phyloP scores from a whole-genome alignment of 129 eudicot genomes.

The Daucus carota region DNA sequence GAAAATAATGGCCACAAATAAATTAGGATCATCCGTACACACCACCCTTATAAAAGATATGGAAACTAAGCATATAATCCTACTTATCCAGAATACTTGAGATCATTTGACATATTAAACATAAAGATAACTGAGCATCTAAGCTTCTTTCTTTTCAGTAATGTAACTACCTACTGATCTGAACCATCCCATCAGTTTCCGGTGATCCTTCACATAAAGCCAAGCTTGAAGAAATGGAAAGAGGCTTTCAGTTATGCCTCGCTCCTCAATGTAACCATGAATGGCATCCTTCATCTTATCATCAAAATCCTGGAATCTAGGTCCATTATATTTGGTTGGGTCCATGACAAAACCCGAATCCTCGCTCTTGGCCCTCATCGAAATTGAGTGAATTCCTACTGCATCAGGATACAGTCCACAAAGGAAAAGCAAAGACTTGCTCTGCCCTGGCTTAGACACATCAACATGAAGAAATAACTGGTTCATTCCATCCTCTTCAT shows the following conservation, averaged over 20 bases:
- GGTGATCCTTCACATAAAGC: conserved; percentile 94
- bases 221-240: conserved; percentile 95
- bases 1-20: not conserved
- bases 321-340: conserved; percentile 58
- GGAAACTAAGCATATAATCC: not conserved
- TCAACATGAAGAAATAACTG: conserved; percentile 81
- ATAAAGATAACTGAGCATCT: not conserved
- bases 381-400: conserved; percentile 78
- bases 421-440: conserved; percentile 59
- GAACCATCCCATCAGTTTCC: conserved; percentile 79
- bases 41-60: not conserved
- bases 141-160: conserved; percentile 27
- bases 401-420: conserved; percentile 95
- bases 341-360: conserved; percentile 35
- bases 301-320: conserved; percentile 62
- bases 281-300: conserved; percentile 76
- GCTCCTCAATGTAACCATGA: conserved; percentile 67
- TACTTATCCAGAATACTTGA: not conserved
- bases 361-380: conserved; percentile 51
- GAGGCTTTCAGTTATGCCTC: conserved; percentile 71
- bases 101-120: not conserved
- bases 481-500: conserved; percentile 55
- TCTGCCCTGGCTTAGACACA: conserved; percentile 57
- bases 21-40: not conserved
- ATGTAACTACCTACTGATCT: conserved; percentile 59